Conservation (phyloP, 495 filamentous ascomycete genomes). For the Penicillium cinerascens region DNA sequence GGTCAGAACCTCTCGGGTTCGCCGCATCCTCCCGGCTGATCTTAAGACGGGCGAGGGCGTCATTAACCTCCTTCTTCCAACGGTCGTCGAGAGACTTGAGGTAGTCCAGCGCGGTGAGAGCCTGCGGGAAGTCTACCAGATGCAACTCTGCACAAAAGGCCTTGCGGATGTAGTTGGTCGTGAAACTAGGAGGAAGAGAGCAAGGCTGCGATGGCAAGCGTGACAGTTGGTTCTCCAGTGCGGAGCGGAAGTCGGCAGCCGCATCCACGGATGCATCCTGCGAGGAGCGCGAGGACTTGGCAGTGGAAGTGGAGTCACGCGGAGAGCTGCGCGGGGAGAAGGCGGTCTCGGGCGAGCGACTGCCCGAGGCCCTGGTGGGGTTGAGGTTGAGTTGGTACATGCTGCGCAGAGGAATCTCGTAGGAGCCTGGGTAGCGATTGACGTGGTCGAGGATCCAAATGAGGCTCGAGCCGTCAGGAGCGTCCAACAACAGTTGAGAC, state of each 20-base stretch:
- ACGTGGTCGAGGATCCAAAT: conserved; percentile 68
- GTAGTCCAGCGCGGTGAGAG: conserved; percentile 69
- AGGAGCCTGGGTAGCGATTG: conserved; percentile 60
- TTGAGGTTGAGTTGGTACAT: conserved; percentile 72
- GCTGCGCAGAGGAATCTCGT: conserved; percentile 70
- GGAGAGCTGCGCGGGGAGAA: conserved; percentile 33
- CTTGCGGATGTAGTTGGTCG: conserved; percentile 61
- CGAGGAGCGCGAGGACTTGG: conserved; percentile 33
- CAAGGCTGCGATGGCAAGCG: conserved; percentile 60
- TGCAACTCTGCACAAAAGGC: conserved; percentile 57
- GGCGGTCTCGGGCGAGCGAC: conserved; percentile 30
- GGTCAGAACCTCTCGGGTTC: conserved; percentile 30
- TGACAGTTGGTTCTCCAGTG: conserved; percentile 61
- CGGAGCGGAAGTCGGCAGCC: conserved; percentile 58
- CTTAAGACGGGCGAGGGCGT: conserved; percentile 42
- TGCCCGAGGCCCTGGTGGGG: conserved; percentile 39
- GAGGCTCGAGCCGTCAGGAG: conserved; percentile 43
- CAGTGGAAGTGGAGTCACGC: conserved; percentile 28
- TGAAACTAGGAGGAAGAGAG: conserved; percentile 64
- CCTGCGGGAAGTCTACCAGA: conserved; percentile 67
- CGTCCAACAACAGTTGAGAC: conserved; percentile 23
- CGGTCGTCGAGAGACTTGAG: conserved; percentile 64
- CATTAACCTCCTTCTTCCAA: conserved; percentile 56
- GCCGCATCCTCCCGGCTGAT: conserved; percentile 39
- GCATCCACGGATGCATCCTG: conserved; percentile 38